Conservation (phyloP, 768 basidiomycete species). For the Tylopilus subfusipes region DNA sequence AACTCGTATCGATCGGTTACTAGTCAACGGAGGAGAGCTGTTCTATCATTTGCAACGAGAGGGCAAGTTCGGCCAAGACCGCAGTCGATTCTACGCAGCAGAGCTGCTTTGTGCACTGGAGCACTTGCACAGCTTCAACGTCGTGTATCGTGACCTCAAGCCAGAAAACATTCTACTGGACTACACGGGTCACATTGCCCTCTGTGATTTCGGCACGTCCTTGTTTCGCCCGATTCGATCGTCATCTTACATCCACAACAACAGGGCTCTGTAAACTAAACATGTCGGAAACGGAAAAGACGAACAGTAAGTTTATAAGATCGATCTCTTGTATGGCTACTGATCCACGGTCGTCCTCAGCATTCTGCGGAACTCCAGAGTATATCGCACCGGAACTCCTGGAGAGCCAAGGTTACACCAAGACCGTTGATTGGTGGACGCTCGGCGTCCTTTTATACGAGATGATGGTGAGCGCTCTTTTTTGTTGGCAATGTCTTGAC, state of each 20-base stretch:
- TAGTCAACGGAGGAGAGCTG: slow-evolving; percentile 95
- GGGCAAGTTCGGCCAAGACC: slow-evolving; percentile 90
- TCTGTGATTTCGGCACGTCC: slow-evolving; percentile 86
- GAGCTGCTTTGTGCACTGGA: slow-evolving; percentile 93
- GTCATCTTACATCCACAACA: neutral
- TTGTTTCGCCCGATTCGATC: neutral
- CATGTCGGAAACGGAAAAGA: slow-evolving; percentile 97
- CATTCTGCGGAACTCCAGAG: slow-evolving; percentile 98
- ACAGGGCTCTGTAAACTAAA: slow-evolving; percentile 85
- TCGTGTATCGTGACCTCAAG: slow-evolving; percentile 96
- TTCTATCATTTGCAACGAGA: slow-evolving; percentile 98
- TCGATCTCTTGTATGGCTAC: neutral
- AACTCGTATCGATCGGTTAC: neutral
- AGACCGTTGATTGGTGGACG: slow-evolving; percentile 99
- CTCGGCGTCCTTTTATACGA: slow-evolving; percentile 94
- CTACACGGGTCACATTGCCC: slow-evolving; percentile 95
- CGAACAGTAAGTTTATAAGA: slow-evolving; percentile 63
- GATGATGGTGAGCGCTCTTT: slow-evolving; percentile 68
- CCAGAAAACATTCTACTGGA: slow-evolving; percentile 97
- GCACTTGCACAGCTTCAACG: slow-evolving; percentile 95
- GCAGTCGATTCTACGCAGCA: slow-evolving; percentile 97
- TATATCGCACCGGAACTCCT: slow-evolving; percentile 98
- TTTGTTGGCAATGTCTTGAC: neutral
- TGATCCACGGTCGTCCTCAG: slow-evolving; percentile 35
- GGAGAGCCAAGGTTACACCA: slow-evolving; percentile 95